Percentiles rank a stretch among this genome's conserved stretches.
phyloP scores from a whole-genome alignment of 179 eudicot species.

The Dionaea muscipula region DNA sequence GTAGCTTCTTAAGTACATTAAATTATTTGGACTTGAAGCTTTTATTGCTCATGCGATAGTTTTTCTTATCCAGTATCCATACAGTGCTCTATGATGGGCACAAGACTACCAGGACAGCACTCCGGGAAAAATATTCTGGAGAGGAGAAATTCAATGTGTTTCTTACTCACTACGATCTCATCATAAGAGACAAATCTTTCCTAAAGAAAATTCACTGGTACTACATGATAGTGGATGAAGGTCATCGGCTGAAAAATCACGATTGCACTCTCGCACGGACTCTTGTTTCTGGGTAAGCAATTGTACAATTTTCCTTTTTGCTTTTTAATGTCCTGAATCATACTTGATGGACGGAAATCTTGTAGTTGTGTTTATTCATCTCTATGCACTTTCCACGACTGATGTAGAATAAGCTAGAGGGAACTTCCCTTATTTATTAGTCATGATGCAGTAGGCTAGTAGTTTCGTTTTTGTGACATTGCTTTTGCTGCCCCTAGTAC shows the following conservation, averaged over 20 bases:
- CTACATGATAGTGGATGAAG: conserved; percentile 96
- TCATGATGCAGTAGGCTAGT: too few relatives aligned
- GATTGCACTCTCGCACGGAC: conserved; percentile 90
- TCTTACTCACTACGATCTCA: conserved; percentile 94
- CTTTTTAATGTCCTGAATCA: not conserved
- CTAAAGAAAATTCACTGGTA: conserved; percentile 91
- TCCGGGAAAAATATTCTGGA: conserved; percentile 73
- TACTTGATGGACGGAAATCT: not conserved
- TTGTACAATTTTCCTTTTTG: not conserved
- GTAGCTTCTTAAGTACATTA: not conserved
- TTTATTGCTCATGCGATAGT: conserved; percentile 4
- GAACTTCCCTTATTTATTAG: too few relatives aligned
- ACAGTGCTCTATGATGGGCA: conserved; percentile 92
- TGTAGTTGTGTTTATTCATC: not conserved
- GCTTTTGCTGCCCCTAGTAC: too few relatives aligned
- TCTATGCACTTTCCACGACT: not conserved
- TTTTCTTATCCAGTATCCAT: conserved; percentile 45
- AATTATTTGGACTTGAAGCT: not conserved
- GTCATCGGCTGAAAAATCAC: conserved; percentile 84
- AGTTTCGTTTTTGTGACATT: too few relatives aligned
- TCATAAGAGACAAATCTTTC: conserved; percentile 86
- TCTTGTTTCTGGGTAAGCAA: conserved; percentile 71
- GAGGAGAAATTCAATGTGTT: conserved; percentile 79
- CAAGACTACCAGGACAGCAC: conserved; percentile 61
- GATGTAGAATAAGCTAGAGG: too few relatives aligned